Conservation (phyloP, 345 rosid genomes). For the Garcia nutans region DNA sequence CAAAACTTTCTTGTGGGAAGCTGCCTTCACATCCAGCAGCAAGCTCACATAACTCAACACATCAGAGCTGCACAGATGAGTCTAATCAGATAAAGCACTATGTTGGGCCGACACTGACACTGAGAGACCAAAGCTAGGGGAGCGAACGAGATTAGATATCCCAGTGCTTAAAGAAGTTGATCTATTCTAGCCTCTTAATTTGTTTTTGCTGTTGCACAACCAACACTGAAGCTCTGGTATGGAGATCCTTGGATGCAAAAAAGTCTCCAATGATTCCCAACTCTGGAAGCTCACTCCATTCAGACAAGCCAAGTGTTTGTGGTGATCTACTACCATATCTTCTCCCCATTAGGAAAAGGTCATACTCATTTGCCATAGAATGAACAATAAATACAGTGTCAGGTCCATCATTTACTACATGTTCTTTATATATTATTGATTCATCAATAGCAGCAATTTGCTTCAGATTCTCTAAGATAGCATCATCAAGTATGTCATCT, state of each 20-base stretch:
- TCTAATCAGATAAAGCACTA: no score
- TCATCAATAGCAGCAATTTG: slow-evolving; percentile 1
- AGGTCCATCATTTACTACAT: slow-evolving; percentile 41
- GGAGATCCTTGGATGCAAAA: slow-evolving; percentile 53
- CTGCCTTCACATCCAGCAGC: no score
- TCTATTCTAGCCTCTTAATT: neutral
- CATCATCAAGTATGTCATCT: slow-evolving; percentile 39
- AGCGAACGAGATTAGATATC: no score
- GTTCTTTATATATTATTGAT: slow-evolving; percentile 24
- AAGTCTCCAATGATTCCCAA: slow-evolving; percentile 66
- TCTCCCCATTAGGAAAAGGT: slow-evolving; percentile 59
- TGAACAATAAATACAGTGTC: slow-evolving; percentile 32
- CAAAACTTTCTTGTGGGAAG: no score
- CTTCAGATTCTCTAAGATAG: slow-evolving; percentile 33
- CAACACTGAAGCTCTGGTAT: slow-evolving; percentile 41
- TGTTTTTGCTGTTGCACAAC: slow-evolving; percentile 49
- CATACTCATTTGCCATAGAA: slow-evolving; percentile 28
- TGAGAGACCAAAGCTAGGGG: no score
- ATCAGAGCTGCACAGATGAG: no score
- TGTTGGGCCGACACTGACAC: no score
- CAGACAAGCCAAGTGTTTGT: slow-evolving; percentile 42
- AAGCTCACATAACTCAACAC: no score
- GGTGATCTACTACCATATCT: slow-evolving; percentile 26
- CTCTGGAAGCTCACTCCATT: slow-evolving; percentile 71
- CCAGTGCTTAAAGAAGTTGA: no score